Percentiles rank a stretch among this genome's conserved stretches.
phyloP scores from a whole-genome alignment of 2,329 filamentous ascomycete genomes.

The Aspergillus oerlinghausenensis region DNA sequence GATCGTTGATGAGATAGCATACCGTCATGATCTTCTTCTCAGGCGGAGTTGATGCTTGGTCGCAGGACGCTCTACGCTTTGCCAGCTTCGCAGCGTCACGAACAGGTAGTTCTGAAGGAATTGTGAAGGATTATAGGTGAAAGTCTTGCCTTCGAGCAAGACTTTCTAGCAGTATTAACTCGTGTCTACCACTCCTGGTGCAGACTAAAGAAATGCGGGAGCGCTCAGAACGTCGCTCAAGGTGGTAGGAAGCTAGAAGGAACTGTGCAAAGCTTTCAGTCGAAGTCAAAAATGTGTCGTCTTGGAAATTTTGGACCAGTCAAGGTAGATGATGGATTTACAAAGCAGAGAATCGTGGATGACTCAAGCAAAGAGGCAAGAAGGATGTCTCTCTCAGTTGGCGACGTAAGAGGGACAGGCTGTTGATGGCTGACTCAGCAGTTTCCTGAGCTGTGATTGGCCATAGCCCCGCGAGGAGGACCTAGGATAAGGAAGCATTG shows the following conservation, averaged over 20 bases:
- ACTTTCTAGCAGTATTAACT: conserved; percentile 32
- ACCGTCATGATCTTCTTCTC: conserved; percentile 53
- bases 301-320: neutral
- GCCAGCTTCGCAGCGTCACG: conserved; percentile 45
- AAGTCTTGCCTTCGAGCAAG: conserved; percentile 41
- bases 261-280: neutral
- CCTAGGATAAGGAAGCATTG: neutral
- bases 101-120: conserved; percentile 41
- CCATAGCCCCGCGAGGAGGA: conserved; percentile 10
- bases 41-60: conserved; percentile 44
- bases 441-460: conserved; percentile 5
- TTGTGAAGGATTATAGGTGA: conserved; percentile 35
- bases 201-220: conserved; percentile 20
- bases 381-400: conserved; percentile 2
- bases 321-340: neutral
- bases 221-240: conserved; percentile 1
- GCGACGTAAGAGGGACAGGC: conserved; percentile 19
- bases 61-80: conserved; percentile 50
- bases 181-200: conserved; percentile 23
- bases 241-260: neutral
- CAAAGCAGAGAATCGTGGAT: conserved; percentile 5
- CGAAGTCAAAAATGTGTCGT: neutral
- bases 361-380: conserved; percentile 5
- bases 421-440: conserved; percentile 13
- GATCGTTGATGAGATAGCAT: conserved; percentile 18